Base-by-base conservation (phyloP, 495 filamentous ascomycete species). In the Aspergillus heteromorphus region DNA sequence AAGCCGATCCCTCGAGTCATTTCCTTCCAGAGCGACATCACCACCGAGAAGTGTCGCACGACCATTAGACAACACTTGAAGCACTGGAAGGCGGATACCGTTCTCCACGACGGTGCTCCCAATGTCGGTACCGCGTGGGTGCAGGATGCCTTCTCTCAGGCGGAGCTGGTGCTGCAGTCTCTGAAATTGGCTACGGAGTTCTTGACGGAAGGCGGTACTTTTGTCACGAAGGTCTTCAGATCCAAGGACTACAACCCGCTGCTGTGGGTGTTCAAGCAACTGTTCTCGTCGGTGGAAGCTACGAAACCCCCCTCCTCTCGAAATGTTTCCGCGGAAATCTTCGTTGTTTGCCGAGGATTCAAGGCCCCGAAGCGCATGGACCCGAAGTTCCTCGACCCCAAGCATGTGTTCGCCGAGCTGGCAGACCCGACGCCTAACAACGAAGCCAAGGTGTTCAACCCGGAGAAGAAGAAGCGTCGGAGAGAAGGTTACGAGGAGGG, bases 111-210 rank as follows among this genome's bases (percentile, higher is more conserved):
- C 73, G 93, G 93, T 73, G 93, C 93, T 10, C 93, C 93, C 43
- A 99, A 97, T 63, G 92, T 99, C 54, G 93, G 95, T 84, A 89
- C 88, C 0, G 92, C 93, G 1, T 99, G 93, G 93, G 87, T 96
- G 43, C 95, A 97, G 71, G 95, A 97, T 80, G 93, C 93, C 40
- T 99, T 91, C 81, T 92, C 91, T 36, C 93, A 99, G 71, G 92
- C 95, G 25, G 93, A 97, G 66, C 73, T 99, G n/a, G 91, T 86
- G 9, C 74, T 99, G 43, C 87, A 96, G 63, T 88, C 91, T 9
- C 71, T 99, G 73, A 96, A 91, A 68, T 76, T 99, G 25, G 93
- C 93, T 10, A 96, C 91, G 0, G 92, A 97, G 59, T 99, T 99
- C 63, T 68, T 99, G 56, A 74, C 82, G 6, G 88, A 92, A 69